A percentile compares a stretch with the other conserved stretches of the same genome.
phyloP scores from a whole-genome alignment of 2,329 filamentous ascomycete species.

The Didymella keratinophila region DNA sequence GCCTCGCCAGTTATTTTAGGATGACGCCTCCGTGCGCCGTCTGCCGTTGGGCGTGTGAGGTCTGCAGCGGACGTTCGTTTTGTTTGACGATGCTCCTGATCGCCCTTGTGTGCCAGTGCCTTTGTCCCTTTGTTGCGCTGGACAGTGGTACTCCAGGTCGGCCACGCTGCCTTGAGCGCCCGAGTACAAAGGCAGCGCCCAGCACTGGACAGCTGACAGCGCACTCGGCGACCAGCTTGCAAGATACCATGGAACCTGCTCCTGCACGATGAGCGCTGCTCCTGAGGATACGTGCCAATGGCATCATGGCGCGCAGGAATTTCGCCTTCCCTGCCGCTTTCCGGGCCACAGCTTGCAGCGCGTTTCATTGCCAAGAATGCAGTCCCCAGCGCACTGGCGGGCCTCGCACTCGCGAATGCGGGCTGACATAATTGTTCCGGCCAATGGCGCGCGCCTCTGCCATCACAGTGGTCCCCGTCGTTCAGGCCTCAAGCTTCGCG shows the following conservation, averaged over 20 bases:
- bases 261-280: constrained; percentile 12
- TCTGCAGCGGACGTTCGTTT: constrained; percentile 19
- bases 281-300: constrained; percentile 21
- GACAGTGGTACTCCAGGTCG: constrained; percentile 6
- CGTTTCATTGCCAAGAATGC: constrained; percentile 24
- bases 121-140: constrained; percentile 15
- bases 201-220: constrained; percentile 1
- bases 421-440: constrained; percentile 10
- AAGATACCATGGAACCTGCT: constrained; percentile 2
- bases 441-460: constrained; percentile 22
- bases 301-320: constrained; percentile 19
- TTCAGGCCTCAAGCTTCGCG: constrained; percentile 11
- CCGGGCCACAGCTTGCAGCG: constrained; percentile 3
- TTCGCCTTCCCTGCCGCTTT: constrained; percentile 20
- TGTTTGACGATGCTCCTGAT: constrained; percentile 32
- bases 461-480: constrained; percentile 8
- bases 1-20: constrained; percentile 35
- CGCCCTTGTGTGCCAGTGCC: constrained; percentile 10
- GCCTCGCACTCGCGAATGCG: constrained; percentile 12
- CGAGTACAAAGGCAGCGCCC: constrained; percentile 1
- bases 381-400: constrained; percentile 25
- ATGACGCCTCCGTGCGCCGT: constrained; percentile 27
- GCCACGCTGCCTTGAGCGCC: constrained; percentile 8
- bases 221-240: background rate
- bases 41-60: constrained; percentile 33